phyloP scores from a whole-genome alignment of 164 flowering plant species.

The Cinnamomum chago region DNA sequence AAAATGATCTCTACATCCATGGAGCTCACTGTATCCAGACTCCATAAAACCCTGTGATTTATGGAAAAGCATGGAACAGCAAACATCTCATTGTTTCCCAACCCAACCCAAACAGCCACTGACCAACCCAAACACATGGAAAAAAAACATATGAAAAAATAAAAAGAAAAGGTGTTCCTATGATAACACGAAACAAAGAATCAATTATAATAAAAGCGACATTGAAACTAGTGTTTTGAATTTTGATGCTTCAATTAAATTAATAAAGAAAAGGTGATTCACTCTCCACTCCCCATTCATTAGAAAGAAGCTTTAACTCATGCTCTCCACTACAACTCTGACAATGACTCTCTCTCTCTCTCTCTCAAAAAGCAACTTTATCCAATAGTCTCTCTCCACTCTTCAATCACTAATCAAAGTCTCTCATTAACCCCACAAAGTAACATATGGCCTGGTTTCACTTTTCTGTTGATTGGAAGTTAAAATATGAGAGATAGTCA shows the following conservation, averaged over 20 bases:
- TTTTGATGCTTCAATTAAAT: background rate
- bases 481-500: background rate
- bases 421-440: too few species aligned
- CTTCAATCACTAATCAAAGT: background rate
- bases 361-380: background rate
- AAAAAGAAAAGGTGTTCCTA: background rate
- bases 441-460: background rate
- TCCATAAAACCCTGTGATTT: too few species aligned
- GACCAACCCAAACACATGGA: background rate
- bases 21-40: background rate
- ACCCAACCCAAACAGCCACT: background rate
- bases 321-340: too few species aligned
- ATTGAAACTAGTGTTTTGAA: background rate
- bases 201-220: background rate
- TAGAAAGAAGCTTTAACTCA: too few species aligned
- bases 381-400: background rate
- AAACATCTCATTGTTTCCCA: background rate
- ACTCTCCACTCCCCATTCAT: background rate
- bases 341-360: too few species aligned
- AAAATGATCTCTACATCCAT: background rate
- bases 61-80: background rate
- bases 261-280: background rate
- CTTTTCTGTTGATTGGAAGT: too few species aligned
- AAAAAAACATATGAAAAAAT: too few species aligned
- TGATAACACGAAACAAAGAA: background rate